Evolutionary conservation across 2,329 filamentous ascomycete genomes (phyloP).

Genomic region (Arthrobotrys conoides): DNA sequence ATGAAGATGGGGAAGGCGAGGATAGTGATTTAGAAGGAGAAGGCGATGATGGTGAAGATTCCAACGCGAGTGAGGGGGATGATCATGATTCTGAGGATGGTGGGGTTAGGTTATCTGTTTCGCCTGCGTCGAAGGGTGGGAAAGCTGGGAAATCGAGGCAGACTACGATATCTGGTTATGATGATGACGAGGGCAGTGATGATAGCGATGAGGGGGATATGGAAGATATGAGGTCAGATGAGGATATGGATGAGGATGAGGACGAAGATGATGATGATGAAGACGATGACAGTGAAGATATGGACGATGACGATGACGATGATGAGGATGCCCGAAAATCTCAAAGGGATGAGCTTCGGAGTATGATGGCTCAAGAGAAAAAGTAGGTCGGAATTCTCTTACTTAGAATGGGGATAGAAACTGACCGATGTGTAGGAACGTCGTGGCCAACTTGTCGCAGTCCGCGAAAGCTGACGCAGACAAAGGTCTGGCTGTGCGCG

Average conservation of each 20-base stretch:
- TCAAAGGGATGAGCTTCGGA: conserved; percentile 74
- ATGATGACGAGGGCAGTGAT: conserved; percentile 70
- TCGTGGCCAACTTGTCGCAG: conserved; percentile 70
- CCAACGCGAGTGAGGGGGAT: conserved; percentile 64
- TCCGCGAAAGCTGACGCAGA: conserved; percentile 82
- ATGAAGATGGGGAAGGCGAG: conserved; percentile 70
- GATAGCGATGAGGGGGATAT: conserved; percentile 68
- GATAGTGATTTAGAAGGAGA: conserved; percentile 64
- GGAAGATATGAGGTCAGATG: conserved; percentile 65
- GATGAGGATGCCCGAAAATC: conserved; percentile 66
- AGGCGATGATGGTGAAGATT: conserved; percentile 62
- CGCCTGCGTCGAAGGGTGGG: conserved; percentile 41
- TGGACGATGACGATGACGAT: conserved; percentile 65
- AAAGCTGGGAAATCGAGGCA: conserved; percentile 41
- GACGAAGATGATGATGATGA: conserved; percentile 67
- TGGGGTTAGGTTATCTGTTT: conserved; percentile 61
- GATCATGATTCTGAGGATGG: conserved; percentile 63
- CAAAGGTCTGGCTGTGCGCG: conserved; percentile 88
- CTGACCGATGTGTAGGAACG: conserved; percentile 57
- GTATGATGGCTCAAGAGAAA: conserved; percentile 78
- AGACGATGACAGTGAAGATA: conserved; percentile 56
- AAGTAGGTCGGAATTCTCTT: conserved; percentile 74
- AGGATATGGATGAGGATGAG: conserved; percentile 72
- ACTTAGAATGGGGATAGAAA: not conserved
- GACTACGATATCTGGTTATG: conserved; percentile 63